These are phyloP conservation scores for Cercospora sojina DNA, from an alignment of 2,329 filamentous ascomycete species.

Conservation along the genomic window DNA sequence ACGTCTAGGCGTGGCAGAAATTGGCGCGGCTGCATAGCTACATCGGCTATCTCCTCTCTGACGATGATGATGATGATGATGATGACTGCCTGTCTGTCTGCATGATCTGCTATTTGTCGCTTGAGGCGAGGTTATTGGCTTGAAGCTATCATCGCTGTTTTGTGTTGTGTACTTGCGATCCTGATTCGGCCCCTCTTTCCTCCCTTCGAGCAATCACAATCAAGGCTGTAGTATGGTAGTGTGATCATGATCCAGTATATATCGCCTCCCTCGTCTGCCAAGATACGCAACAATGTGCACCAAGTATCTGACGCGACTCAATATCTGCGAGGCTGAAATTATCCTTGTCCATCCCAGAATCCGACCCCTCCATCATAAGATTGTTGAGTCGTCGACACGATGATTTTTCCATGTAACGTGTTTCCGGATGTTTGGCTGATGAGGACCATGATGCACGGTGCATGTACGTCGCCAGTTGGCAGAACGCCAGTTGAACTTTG, in stretches of 20 bases:
- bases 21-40: slow-evolving; percentile 28
- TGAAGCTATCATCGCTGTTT: slow-evolving; percentile 29
- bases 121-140: slow-evolving; percentile 29
- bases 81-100: slow-evolving; percentile 20
- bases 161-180: slow-evolving; percentile 28
- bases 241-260: slow-evolving; percentile 19
- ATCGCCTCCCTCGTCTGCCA: slow-evolving; percentile 12
- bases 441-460: background rate
- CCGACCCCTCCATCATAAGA: background rate
- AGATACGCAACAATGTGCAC: slow-evolving; percentile 29
- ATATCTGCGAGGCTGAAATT: background rate
- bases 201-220: slow-evolving; percentile 20
- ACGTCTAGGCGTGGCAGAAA: slow-evolving; percentile 21
- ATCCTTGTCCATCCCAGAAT: background rate
- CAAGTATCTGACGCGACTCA: slow-evolving; percentile 15
- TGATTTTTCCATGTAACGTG: background rate
- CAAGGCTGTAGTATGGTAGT: slow-evolving; percentile 15
- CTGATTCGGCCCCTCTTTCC: slow-evolving; percentile 17
- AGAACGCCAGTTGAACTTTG: background rate
- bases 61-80: slow-evolving; percentile 11
- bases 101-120: slow-evolving; percentile 29
- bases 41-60: slow-evolving; percentile 32
- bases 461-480: background rate
- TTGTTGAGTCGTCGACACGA: background rate
- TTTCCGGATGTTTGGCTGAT: background rate